Base-by-base conservation (phyloP, 129 eudicot genomes). In the Deinandra increscens region DNA sequence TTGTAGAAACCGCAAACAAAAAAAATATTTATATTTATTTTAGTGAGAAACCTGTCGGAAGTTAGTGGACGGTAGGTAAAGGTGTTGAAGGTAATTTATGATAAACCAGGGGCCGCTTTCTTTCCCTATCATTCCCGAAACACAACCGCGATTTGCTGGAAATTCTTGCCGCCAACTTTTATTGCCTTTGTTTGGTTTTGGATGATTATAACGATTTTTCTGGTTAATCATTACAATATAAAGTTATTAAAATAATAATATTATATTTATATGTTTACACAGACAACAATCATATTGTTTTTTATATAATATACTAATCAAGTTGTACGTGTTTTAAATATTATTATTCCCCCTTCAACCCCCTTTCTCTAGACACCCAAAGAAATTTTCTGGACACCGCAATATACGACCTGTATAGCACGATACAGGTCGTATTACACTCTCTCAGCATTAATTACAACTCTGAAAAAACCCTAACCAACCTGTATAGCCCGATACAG, bases 141-240 rank as follows among this genome's bases (percentile, higher is more conserved):
- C 49, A 67, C 74, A 58, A 68, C 26, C 60, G 22, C 42, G 75
- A 76, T 37, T 66, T 44, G 18, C 38, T 55, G 36, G 60, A 17
- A 61, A 18, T 42, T 45, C 6, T 46, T 75, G 80, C 80, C 74
- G 75, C 48, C 75, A 60, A 60, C 64, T 70, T 68, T 76, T 76
- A 76, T 68, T 68, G 75, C 80, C 45, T 76, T 68, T 76, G 80
- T 68, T 76, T 75, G 18, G 17, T 31, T 76, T 73, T 20, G 22
- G 34, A 36, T 36, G 39, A 36, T 44, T 31, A 36, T 61, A 1
- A 26, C n/a, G 19, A 49, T 49, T 36, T 36, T 36, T 36, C 31
- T 54, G 3, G 8, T 55, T 55, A 55, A 55, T 55, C 62, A 55
- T 55, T 55, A 22, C 37, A 55, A 4, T 55, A 55, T 55, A 55